Base-by-base conservation (phyloP, 139 green algal species). In the Raphidocelis subcapitata region DNA sequence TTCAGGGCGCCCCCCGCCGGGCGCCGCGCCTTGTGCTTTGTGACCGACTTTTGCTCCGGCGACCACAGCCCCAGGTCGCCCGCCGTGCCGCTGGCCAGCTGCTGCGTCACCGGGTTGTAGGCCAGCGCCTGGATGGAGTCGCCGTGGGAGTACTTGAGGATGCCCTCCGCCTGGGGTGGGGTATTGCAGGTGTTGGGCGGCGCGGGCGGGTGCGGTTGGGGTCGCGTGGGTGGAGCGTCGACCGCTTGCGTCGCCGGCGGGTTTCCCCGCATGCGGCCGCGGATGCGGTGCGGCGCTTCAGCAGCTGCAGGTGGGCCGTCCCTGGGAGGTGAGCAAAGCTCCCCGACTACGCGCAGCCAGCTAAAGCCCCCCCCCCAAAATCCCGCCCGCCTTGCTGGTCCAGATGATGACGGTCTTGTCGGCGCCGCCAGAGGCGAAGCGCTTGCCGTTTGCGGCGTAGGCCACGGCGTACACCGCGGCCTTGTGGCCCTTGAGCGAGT, bases 331-430 rank as follows among this genome's bases (percentile, higher is more conserved):
- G n/a, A n/a, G n/a, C n/a, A n/a, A n/a, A n/a, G n/a, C n/a, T n/a
- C n/a, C n/a, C n/a, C n/a, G n/a, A n/a, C n/a, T n/a, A n/a, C n/a
- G n/a, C n/a, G n/a, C n/a, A n/a, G n/a, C n/a, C n/a, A n/a, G n/a
- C n/a, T n/a, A n/a, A n/a, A n/a, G n/a, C 12, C 12, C 41, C 12
- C 8, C 41, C 26, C 21, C 65, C 31, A 20, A 2, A 3, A 0
- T 35, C 2, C 77, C 66, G 21, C 28, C 31, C 47, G 88, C 85
- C 84, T 92, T 94, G 82, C 69, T 88, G 23, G 89, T 94, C 91
- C 91, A 97, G 56, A 97, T 94, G 74, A 97, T 94, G 49, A 97
- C 83, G 0, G 84, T 95, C 60, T 91, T 93, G 80, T 97, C 91
- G 47, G 91, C 91, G 3, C 90, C 89, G 2, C 90, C 91, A 24